These are phyloP conservation scores for Arthrobotrys pseudoclavata DNA, from an alignment of 2,329 filamentous ascomycete genomes.

Conservation along the genomic window DNA sequence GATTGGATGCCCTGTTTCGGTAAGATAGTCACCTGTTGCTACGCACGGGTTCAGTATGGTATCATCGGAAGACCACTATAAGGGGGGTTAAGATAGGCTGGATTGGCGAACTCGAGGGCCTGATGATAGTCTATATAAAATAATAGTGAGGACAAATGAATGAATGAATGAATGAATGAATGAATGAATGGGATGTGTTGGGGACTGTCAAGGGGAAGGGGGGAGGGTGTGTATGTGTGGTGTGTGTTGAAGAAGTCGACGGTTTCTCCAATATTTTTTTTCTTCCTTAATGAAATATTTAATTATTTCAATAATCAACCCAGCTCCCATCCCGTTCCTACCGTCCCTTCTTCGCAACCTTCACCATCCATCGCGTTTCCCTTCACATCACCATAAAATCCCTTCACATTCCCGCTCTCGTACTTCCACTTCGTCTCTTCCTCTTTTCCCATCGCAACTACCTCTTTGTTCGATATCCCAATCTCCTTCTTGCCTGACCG, in stretches of 20 bases:
- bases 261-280: conserved; percentile 2
- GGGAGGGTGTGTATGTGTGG: neutral
- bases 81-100: neutral
- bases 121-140: neutral
- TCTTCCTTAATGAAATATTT: neutral
- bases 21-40: neutral
- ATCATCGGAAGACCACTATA: neutral
- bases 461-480: neutral
- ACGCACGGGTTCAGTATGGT: no score
- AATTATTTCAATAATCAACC: conserved; percentile 14
- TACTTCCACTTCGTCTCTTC: neutral
- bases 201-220: neutral
- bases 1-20: conserved; percentile 34
- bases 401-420: neutral
- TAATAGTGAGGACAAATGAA: neutral
- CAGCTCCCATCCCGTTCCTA: neutral
- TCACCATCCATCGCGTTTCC: neutral
- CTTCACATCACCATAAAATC: neutral
- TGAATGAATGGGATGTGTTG: neutral
- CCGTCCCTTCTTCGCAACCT: neutral
- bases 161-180: conserved; percentile 10
- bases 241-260: conserved; percentile 18
- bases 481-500: neutral
- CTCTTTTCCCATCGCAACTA: neutral
- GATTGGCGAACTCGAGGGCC: conserved; percentile 17